Evolutionary conservation across 176 grass and related monocot species (phyloP).

Genomic region (Oryza nivara): DNA sequence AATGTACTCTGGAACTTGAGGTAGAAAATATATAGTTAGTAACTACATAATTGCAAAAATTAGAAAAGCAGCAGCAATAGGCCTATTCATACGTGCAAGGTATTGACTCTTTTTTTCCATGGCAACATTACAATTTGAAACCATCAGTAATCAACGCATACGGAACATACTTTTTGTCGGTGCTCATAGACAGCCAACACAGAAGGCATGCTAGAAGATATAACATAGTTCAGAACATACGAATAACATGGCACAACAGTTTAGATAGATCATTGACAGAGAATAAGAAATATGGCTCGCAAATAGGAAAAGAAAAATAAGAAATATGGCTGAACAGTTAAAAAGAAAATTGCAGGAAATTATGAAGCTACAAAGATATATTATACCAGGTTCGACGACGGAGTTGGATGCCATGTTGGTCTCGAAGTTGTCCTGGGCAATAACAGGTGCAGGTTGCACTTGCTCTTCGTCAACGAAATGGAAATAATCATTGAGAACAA

Average conservation of each 20-base stretch:
- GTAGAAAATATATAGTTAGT: constrained; percentile 26
- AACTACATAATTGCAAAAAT: background rate
- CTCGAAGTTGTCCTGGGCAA: constrained; percentile 59
- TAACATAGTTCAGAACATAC: background rate
- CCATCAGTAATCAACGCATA: background rate
- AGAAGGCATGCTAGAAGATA: background rate
- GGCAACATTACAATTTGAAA: background rate
- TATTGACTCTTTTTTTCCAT: background rate
- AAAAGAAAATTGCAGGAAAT: background rate
- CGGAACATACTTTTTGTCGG: background rate
- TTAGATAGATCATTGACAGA: background rate
- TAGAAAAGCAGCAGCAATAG: background rate
- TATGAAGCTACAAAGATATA: background rate
- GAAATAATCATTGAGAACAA: constrained; percentile 96
- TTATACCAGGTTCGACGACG: constrained; percentile 52
- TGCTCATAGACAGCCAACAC: background rate
- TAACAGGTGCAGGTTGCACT: constrained; percentile 49
- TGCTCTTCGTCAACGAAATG: constrained; percentile 93
- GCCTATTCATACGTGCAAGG: background rate
- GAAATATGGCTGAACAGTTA: background rate
- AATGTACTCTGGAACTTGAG: constrained; percentile 62
- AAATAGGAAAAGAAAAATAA: background rate
- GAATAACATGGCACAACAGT: background rate
- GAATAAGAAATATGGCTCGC: background rate
- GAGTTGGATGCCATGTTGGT: constrained; percentile 53